Conservation (phyloP, 208 protist genomes). For the Acanthamoeba divionensis region DNA sequence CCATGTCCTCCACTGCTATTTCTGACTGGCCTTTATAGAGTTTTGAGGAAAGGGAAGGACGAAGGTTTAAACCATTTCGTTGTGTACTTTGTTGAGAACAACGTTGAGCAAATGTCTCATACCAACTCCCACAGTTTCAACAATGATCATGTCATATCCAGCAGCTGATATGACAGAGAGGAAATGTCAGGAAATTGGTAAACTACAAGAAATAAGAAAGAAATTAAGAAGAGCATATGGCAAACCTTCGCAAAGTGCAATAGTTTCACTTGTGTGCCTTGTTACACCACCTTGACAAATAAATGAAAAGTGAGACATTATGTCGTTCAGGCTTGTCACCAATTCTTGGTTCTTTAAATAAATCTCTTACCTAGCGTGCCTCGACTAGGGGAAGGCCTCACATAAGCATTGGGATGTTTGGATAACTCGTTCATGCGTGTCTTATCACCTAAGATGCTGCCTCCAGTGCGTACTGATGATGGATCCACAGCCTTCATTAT, state of each 20-base stretch:
- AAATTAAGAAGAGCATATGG: conserved; percentile 25
- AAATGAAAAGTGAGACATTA: not conserved
- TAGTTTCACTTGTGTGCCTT: conserved; percentile 86
- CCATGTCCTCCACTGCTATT: conserved; percentile 84
- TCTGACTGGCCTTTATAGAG: no score
- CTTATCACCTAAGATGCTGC: conserved; percentile 93
- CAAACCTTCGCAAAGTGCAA: conserved; percentile 86
- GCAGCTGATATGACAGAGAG: conserved; percentile 61
- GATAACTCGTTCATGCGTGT: conserved; percentile 91
- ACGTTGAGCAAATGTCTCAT: no score
- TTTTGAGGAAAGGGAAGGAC: no score
- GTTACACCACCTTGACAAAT: conserved; percentile 82
- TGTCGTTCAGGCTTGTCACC: not conserved
- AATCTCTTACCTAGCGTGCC: conserved; percentile 84
- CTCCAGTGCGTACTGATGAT: conserved; percentile 84
- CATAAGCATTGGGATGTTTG: conserved; percentile 83
- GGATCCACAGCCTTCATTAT: conserved; percentile 87
- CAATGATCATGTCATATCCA: conserved; percentile 88
- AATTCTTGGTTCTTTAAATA: not conserved
- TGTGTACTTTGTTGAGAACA: no score
- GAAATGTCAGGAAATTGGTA: not conserved
- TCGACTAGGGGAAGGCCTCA: conserved; percentile 87
- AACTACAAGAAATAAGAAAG: not conserved
- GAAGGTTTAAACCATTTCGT: no score
- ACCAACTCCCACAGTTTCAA: conserved; percentile 96